Percentiles rank a stretch among this genome's conserved stretches.
Conservation (phyloP, 768 basidiomycete species). For the Phanerochaete carnosa region DNA sequence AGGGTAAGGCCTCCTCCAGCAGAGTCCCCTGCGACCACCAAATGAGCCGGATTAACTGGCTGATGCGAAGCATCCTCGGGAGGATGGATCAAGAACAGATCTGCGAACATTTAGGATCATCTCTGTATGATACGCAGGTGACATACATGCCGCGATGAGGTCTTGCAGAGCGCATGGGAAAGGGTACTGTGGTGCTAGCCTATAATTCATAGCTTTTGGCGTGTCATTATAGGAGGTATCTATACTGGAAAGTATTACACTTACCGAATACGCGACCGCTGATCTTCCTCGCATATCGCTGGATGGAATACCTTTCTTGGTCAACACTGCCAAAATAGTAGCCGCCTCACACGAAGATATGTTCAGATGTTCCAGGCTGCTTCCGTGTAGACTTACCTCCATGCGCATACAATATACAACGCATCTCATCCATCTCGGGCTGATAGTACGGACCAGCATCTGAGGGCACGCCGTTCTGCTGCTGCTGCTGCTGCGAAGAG, state of each 20-base stretch:
- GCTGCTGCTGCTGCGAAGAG: background rate
- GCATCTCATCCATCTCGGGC: constrained; percentile 76
- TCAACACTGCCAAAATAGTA: constrained; percentile 83
- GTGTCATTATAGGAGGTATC: constrained; percentile 3
- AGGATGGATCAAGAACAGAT: constrained; percentile 87
- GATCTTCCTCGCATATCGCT: constrained; percentile 88
- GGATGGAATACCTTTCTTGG: constrained; percentile 74
- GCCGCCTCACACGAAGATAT: constrained; percentile 45
- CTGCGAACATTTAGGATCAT: constrained; percentile 32
- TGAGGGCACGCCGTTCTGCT: constrained; percentile 5
- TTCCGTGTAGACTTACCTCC: constrained; percentile 48
- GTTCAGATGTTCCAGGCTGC: background rate
- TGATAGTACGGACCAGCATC: constrained; percentile 38
- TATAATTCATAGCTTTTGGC: constrained; percentile 66
- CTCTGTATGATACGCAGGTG: background rate
- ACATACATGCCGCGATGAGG: constrained; percentile 78
- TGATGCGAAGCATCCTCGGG: constrained; percentile 74
- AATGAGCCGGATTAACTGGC: constrained; percentile 76
- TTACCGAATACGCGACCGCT: constrained; percentile 83
- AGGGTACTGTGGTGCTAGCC: constrained; percentile 94
- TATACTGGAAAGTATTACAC: constrained; percentile 13
- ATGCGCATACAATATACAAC: constrained; percentile 80
- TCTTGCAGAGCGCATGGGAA: constrained; percentile 94
- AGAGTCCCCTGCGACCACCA: constrained; percentile 88
- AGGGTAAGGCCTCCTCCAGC: constrained; percentile 88